Conservation (phyloP, 352 stramenopile species). For the Phytophthora sp. region DNA sequence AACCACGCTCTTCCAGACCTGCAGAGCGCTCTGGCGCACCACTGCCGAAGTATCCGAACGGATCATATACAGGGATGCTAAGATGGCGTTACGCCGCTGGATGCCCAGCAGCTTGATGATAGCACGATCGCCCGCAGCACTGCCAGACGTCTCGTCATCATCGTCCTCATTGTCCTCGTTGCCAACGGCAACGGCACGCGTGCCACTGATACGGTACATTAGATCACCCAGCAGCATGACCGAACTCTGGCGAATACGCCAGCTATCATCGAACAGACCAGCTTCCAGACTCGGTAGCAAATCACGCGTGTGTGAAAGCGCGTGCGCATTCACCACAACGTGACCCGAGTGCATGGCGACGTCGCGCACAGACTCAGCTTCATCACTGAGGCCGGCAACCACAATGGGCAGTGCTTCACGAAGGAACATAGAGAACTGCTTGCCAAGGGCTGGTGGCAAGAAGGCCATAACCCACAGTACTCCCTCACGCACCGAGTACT, state of each 20-base stretch:
- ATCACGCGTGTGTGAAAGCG: conserved; percentile 96
- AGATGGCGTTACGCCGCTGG: conserved; percentile 94
- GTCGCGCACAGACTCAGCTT: conserved; percentile 97
- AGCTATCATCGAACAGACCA: conserved; percentile 98
- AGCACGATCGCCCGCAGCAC: conserved; percentile 79
- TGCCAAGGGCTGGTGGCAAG: conserved; percentile 95
- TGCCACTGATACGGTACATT: conserved; percentile 98
- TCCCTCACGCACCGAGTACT: conserved; percentile 96
- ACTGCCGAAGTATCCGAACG: conserved; percentile 96
- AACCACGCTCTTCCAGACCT: conserved; percentile 99
- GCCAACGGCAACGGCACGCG: conserved; percentile 80
- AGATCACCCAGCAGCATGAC: conserved; percentile 96
- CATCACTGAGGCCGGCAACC: conserved; percentile 97
- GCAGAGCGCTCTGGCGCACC: conserved; percentile 96
- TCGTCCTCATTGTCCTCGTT: conserved; percentile 65
- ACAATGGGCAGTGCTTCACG: conserved; percentile 96
- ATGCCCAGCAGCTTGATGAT: conserved; percentile 94
- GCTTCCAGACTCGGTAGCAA: conserved; percentile 97
- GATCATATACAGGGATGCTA: conserved; percentile 98
- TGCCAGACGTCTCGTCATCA: conserved; percentile 84
- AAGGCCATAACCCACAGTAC: conserved; percentile 99
- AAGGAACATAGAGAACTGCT: conserved; percentile 94
- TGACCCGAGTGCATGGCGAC: conserved; percentile 97
- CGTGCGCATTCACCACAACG: conserved; percentile 97
- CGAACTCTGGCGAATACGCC: conserved; percentile 98